phyloP scores from a whole-genome alignment of 257 asterid species.

The Henckelia pumila region DNA sequence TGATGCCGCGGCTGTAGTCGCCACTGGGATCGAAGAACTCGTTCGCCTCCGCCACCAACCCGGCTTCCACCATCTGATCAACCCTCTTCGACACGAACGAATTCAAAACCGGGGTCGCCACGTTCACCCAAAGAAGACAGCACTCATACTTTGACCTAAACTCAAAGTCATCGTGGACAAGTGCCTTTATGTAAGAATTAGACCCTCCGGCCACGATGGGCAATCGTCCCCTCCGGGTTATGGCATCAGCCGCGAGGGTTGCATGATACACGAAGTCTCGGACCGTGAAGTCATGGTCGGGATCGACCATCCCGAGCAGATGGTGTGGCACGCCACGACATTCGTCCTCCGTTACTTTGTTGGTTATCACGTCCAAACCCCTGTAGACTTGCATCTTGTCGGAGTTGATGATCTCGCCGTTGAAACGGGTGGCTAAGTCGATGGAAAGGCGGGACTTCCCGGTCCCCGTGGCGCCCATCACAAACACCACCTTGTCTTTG shows the following conservation, averaged over 20 bases:
- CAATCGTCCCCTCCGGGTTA: slow-evolving; percentile 29
- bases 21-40: slow-evolving; percentile 33
- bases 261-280: slow-evolving; percentile 41
- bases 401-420: slow-evolving; percentile 49
- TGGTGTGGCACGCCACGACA: slow-evolving; percentile 54
- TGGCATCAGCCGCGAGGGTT: slow-evolving; percentile 29
- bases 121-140: slow-evolving; percentile 58
- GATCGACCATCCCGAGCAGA: slow-evolving; percentile 40
- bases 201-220: slow-evolving; percentile 73
- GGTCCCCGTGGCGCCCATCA: slow-evolving; percentile 61
- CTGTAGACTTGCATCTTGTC: slow-evolving; percentile 60
- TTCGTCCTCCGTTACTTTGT: slow-evolving; percentile 48
- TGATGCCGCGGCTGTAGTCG: slow-evolving; percentile 43
- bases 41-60: slow-evolving; percentile 47
- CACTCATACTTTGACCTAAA: slow-evolving; percentile 41
- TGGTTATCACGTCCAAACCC: slow-evolving; percentile 41
- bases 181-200: slow-evolving; percentile 48
- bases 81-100: slow-evolving; percentile 44
- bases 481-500: slow-evolving; percentile 52
- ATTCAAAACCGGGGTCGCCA: slow-evolving; percentile 30
- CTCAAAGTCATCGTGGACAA: slow-evolving; percentile 32
- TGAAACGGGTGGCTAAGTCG: slow-evolving; percentile 46
- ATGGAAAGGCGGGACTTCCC: slow-evolving; percentile 62
- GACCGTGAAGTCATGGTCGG: slow-evolving; percentile 43
- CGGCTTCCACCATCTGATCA: slow-evolving; percentile 45